Percentiles rank a stretch among this genome's conserved stretches.
These are phyloP conservation scores for Globisporangium emineosum DNA, from an alignment of 352 stramenopile genomes.

Conservation along the genomic window DNA sequence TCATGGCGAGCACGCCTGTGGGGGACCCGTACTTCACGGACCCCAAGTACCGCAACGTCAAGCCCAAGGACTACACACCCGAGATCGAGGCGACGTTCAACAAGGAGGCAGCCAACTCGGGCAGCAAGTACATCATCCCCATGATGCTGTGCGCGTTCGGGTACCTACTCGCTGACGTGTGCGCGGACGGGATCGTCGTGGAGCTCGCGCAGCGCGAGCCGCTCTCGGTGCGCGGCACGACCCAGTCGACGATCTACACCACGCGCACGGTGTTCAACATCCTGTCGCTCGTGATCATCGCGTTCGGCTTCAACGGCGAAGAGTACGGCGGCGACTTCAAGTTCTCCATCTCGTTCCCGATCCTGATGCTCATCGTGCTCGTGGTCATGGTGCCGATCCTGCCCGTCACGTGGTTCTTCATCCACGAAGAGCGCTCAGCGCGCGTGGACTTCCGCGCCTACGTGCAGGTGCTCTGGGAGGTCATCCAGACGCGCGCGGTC, in stretches of 20 bases:
- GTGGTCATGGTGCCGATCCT: constrained; percentile 18
- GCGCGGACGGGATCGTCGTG: constrained; percentile 43
- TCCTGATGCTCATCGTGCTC: constrained; percentile 27
- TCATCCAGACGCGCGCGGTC: constrained; percentile 23
- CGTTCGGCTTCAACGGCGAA: constrained; percentile 29
- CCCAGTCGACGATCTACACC: constrained; percentile 22
- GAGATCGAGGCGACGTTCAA: constrained; percentile 34
- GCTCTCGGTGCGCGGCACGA: constrained; percentile 27
- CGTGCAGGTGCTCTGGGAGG: constrained; percentile 15
- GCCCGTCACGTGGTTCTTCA: constrained; percentile 26
- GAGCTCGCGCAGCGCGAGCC: constrained; percentile 30
- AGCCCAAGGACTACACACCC: constrained; percentile 25
- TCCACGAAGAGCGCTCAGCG: constrained; percentile 16
- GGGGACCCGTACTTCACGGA: constrained; percentile 43
- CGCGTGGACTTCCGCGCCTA: constrained; percentile 18
- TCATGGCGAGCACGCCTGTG: constrained; percentile 38
- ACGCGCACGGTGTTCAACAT: constrained; percentile 22
- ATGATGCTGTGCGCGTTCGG: constrained; percentile 52
- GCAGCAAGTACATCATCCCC: constrained; percentile 30
- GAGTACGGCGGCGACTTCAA: constrained; percentile 39
- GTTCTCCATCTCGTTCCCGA: constrained; percentile 27
- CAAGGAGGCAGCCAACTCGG: constrained; percentile 16
- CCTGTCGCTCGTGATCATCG: constrained; percentile 18
- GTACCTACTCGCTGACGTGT: constrained; percentile 57
- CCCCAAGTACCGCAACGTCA: constrained; percentile 23